These are phyloP conservation scores for Fusarium cicatricum DNA, from an alignment of 2,329 filamentous ascomycete genomes.

Conservation along the genomic window DNA sequence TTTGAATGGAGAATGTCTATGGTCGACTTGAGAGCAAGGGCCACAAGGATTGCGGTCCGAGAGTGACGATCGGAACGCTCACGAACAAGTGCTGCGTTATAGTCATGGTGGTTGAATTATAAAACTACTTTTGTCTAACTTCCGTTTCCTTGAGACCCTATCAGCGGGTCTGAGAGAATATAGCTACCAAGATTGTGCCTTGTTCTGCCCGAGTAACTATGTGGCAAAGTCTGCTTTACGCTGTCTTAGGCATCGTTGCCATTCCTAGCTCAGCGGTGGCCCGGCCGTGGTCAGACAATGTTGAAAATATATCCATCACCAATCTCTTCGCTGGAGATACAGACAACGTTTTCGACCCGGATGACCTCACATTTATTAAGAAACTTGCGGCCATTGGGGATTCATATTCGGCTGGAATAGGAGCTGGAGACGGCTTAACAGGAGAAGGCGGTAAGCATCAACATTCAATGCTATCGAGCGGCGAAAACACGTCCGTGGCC, in stretches of 20 bases:
- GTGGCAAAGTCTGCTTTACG: neutral
- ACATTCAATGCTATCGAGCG: no score
- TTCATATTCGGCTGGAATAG: slow-evolving; percentile 28
- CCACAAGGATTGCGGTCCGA: no score
- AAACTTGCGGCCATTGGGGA: slow-evolving; percentile 24
- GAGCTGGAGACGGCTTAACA: slow-evolving; percentile 11
- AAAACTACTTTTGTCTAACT: no score
- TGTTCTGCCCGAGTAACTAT: neutral
- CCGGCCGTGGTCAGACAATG: neutral
- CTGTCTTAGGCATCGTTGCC: neutral
- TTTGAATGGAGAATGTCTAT: no score
- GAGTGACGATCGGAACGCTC: no score
- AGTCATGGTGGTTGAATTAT: no score
- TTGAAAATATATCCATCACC: neutral
- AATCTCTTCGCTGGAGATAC: neutral
- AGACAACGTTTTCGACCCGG: neutral
- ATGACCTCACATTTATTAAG: neutral
- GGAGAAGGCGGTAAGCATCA: neutral
- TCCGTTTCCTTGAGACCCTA: no score
- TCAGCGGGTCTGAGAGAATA: no score
- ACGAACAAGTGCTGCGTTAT: no score
- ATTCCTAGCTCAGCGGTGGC: neutral
- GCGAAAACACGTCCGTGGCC: no score
- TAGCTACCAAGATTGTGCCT: no score
- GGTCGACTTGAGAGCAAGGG: no score